A percentile compares a stretch with the other conserved stretches of the same genome.
phyloP scores from a whole-genome alignment of 495 filamentous ascomycete genomes.

The Evernia prunastri region DNA sequence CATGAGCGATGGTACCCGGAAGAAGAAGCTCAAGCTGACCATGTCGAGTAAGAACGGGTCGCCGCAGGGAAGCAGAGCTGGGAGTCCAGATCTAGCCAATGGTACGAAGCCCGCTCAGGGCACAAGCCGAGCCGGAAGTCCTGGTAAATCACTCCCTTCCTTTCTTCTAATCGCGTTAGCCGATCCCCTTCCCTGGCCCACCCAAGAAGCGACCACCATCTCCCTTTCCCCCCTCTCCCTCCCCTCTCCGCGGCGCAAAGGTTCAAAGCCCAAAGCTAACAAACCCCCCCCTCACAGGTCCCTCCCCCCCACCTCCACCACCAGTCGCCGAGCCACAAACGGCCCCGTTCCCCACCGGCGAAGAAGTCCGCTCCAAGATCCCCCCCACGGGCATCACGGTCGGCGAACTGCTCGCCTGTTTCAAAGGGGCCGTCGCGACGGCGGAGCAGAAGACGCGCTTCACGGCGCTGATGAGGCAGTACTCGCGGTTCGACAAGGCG shows the following conservation, averaged over 20 bases:
- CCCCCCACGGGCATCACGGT: conserved; percentile 63
- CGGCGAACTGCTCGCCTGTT: conserved; percentile 52
- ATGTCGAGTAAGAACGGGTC: conserved; percentile 46
- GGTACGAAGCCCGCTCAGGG: conserved; percentile 26
- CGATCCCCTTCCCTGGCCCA: background rate
- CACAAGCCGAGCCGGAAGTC: conserved; percentile 27
- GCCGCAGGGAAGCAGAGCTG: conserved; percentile 50
- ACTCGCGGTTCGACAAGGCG: conserved; percentile 37
- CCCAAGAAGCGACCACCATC: conserved; percentile 9
- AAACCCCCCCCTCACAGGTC: background rate
- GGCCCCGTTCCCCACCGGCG: conserved; percentile 48
- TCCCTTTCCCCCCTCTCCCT: background rate
- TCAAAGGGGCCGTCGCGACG: conserved; percentile 35
- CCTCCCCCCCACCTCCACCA: background rate
- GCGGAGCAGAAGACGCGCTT: conserved; percentile 42
- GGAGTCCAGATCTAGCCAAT: conserved; percentile 44
- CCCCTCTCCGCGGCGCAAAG: background rate
- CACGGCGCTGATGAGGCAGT: conserved; percentile 48
- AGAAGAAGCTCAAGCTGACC: conserved; percentile 53
- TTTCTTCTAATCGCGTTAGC: conserved; percentile 16
- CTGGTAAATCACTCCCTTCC: conserved; percentile 23
- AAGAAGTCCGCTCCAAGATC: conserved; percentile 65
- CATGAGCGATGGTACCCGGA: conserved; percentile 58
- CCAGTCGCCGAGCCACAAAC: conserved; percentile 17
- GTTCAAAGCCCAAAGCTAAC: background rate